Evolutionary conservation across 2,329 filamentous ascomycete genomes (phyloP), one percentile per base, ranked within the genome.

Genomic region (Monosporascus sp.): DNA sequence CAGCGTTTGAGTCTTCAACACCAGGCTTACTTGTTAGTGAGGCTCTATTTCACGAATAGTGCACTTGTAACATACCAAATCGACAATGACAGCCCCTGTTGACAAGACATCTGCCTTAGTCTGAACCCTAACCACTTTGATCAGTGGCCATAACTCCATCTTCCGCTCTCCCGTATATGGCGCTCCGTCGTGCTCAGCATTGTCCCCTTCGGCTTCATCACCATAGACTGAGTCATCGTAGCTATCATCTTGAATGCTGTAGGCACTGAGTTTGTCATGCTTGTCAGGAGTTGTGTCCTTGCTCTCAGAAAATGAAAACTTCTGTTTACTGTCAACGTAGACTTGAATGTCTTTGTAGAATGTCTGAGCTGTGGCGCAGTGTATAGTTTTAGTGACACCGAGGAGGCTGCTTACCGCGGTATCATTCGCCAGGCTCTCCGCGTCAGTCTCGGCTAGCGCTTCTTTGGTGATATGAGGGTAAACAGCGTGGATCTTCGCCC

Each of bases 1-100:
- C 83, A 4, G 79, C 75, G 60, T 86, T 86, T 1, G 76, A 76
- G 59, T 86, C 83, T 15, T 81, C 75, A 1, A 81, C 72, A 43
- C 82, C 81, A 5, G 82, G 82, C 64, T 70, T 44, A n/a, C 6
- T 5, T 8, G 56, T 64, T 48, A 65, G 56, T 2, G 48, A 45
- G 18, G 14, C 9, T 22, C 20, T 24, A 15, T 11, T 3, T 44
- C 38, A 9, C 11, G 35, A 37, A 45, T 25, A 20, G 14, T 31
- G 37, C 14, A 45, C 11, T 18, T 11, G 25, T n/a, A 22, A 61
- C 69, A 59, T 58, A 72, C 68, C 9, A 86, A 66, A 62, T 86
- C 79, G 15, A 82, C 81, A 51, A 82, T 71, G 2, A 80, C 74
- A 3, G 77, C 77, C 4, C 80, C 79, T 15, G 79, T 81, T 0